These are phyloP conservation scores for Aristolochia contorta DNA, from an alignment of 164 flowering plant species.

Conservation along the genomic window DNA sequence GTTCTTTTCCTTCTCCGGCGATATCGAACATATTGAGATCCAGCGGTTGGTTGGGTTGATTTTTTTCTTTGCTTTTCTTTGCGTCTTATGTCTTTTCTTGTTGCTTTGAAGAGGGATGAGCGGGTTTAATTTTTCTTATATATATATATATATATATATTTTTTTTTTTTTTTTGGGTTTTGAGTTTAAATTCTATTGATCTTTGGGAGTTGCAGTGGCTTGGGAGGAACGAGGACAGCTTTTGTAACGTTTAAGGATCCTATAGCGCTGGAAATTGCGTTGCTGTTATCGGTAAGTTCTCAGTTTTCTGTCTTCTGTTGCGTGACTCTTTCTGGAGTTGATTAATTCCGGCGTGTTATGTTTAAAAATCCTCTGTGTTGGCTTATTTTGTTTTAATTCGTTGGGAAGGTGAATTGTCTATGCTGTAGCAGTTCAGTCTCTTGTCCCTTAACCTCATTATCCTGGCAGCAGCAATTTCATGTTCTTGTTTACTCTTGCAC, in stretches of 20 bases:
- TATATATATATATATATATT: no score
- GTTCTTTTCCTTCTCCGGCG: conserved; percentile 96
- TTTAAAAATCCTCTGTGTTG: background rate
- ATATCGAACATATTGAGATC: conserved; percentile 78
- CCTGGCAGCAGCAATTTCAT: no score
- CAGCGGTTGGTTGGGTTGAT: conserved; percentile 23
- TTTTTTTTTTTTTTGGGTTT: background rate
- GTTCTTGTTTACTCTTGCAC: no score
- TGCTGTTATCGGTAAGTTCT: conserved; percentile 62
- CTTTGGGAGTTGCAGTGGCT: conserved; percentile 38
- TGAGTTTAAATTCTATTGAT: background rate
- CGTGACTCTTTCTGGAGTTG: background rate
- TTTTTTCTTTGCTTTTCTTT: conserved; percentile 1
- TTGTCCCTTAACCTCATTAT: no score
- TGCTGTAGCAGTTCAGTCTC: no score
- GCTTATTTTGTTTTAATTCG: no score
- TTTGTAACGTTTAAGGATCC: conserved; percentile 87
- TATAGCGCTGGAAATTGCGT: conserved; percentile 88
- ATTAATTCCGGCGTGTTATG: background rate
- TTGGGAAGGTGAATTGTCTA: no score
- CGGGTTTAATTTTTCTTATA: no score
- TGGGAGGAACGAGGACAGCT: conserved; percentile 49
- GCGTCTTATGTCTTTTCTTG: background rate
- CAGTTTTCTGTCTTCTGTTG: background rate
- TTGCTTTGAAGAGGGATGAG: background rate